Base-by-base conservation (phyloP, 306 rosid genomes). In the Neltuma alba region DNA sequence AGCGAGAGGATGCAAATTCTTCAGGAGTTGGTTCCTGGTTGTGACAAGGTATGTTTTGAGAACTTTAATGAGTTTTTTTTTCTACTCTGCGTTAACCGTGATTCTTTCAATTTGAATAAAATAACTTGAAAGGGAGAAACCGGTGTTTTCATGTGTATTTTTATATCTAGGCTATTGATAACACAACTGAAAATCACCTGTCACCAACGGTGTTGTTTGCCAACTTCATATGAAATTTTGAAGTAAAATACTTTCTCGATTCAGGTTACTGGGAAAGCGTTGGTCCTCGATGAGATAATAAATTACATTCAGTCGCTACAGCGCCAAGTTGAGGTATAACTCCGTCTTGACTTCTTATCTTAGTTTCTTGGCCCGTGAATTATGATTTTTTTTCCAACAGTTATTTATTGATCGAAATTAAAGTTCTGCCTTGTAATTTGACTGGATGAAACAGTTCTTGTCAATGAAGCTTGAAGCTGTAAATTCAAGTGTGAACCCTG, bases 211-310 rank as follows among this genome's bases (percentile, higher is more conserved):
- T 55, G 15, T 38, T 8, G 36, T 57, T 47, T 44, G 54, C 47
- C 15, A 66, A 41, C 31, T 66, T 69, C 63, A 37, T 44, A 47
- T 18, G 58, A 82, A 76, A 27, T 30, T 76, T 8, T 54, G 21
- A 44, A 36, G 30, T 76, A 64, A 76, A 27, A 25, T 45, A 6
- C 40, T 62, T 77, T 74, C n/a, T 40, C 41, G 7, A 34, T 79
- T 81, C 85, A 94, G 98, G 94, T 94, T 79, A 94, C 92, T 63
- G 98, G 98, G 75, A 92, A 94, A 84, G 98, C 98, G 48, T 87
- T 92, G 70, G 94, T 94, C 91, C 97, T 94, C 34, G 98, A 94
- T 88, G 98, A n/a, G n/a, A n/a, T n/a, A n/a, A n/a, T n/a, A n/a
- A n/a, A n/a, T n/a, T n/a, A n/a, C n/a, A n/a, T n/a, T n/a, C n/a